These are phyloP conservation scores for Serendipita indica DNA, from an alignment of 768 basidiomycete genomes.

Conservation along the genomic window DNA sequence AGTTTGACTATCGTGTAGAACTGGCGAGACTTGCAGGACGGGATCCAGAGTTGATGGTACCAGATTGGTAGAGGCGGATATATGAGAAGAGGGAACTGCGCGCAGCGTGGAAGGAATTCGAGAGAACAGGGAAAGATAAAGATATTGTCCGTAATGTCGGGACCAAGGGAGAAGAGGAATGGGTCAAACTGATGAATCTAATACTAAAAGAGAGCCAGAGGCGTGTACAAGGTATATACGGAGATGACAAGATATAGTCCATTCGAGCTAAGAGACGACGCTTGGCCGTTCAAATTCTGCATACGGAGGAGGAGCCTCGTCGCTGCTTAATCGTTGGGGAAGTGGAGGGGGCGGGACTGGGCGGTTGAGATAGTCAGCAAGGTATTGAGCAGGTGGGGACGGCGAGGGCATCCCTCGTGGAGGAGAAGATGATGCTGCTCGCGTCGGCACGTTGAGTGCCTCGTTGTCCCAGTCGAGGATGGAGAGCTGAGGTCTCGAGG, in stretches of 20 bases:
- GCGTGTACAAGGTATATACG: no score
- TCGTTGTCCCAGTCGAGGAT: background rate
- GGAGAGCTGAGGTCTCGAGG: background rate
- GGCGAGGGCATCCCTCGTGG: no score
- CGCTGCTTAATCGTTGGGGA: no score
- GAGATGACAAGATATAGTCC: no score
- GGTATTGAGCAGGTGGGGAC: no score
- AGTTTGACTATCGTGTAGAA: slow-evolving; percentile 53
- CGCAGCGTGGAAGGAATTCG: slow-evolving; percentile 42
- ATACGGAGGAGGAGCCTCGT: no score
- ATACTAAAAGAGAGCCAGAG: background rate
- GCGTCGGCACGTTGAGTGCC: no score
- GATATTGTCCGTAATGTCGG: slow-evolving; percentile 54
- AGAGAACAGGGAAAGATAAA: slow-evolving; percentile 39
- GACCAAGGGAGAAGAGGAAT: slow-evolving; percentile 34
- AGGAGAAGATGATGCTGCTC: no score
- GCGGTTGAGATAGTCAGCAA: no score
- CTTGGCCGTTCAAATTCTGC: no score
- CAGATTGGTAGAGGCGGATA: slow-evolving; percentile 44
- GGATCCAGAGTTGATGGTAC: slow-evolving; percentile 25
- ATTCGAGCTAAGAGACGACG: no score
- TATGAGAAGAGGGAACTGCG: slow-evolving; percentile 38
- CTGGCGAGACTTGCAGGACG: slow-evolving; percentile 22
- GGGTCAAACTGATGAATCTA: slow-evolving; percentile 36
- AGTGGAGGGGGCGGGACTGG: no score